Conservation (phyloP, 805 yeast genomes). For the Yarrowia sp. region DNA sequence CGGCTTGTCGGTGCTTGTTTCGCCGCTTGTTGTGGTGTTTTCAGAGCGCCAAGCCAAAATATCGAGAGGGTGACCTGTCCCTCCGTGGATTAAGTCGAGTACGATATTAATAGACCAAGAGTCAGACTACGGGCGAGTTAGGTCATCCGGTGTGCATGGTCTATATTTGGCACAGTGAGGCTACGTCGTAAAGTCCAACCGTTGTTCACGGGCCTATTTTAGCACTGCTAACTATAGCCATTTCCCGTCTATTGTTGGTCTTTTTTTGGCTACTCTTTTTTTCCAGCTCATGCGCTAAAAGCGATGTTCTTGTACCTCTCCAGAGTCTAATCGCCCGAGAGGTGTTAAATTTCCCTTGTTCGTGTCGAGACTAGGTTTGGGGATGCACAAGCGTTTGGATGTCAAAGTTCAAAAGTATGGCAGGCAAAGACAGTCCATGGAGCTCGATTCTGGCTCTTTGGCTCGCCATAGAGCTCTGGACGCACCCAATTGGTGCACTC, state of each 20-base stretch:
- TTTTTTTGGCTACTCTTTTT: no score
- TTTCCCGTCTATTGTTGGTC: no score
- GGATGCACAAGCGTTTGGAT: slow-evolving; percentile 11
- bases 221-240: slow-evolving; percentile 3
- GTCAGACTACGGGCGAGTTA: no score
- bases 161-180: no score
- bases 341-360: slow-evolving; percentile 9
- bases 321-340: neutral
- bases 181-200: no score
- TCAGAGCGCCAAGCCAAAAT: slow-evolving; percentile 11
- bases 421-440: neutral
- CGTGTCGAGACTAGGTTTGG: neutral
- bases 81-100: neutral
- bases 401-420: slow-evolving; percentile 5
- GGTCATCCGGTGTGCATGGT: no score
- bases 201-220: neutral
- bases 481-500: slow-evolving; percentile 1
- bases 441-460: neutral
- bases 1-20: neutral
- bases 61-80: slow-evolving; percentile 1
- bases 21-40: slow-evolving; percentile 9
- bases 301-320: slow-evolving; percentile 23
- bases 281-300: slow-evolving; percentile 11
- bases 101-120: no score
- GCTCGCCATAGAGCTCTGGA: no score